Evolutionary conservation across 805 yeast species (phyloP), one percentile per base, ranked within the genome.

Genomic region (Candida vartiovaarae): DNA sequence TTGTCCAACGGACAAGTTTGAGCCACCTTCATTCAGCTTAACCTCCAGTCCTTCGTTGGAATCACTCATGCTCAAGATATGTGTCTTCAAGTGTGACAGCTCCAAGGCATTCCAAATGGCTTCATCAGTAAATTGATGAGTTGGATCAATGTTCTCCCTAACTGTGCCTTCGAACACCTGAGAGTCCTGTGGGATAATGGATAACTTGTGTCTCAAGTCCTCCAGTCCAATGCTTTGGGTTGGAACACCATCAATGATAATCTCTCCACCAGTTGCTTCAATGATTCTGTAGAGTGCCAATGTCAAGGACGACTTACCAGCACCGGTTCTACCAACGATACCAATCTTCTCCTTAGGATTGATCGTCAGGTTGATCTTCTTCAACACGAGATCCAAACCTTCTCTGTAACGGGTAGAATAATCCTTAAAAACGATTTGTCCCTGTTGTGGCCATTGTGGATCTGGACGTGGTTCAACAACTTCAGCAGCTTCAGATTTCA

Each of bases 321-420:
- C 97, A 50, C 98, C 98, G 0, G 98, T 90, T 60, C 98, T 76
- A 26, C 98, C 98, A 44, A 91, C 97, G 63, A 90, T 89, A 49
- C 98, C 98, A 58, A 90, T 72, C 63, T 91, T 91, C 61, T 91
- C 97, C 45, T 75, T 69, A 1, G 90, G 78, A 39, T 78, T 72
- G 54, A 91, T 78, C 9, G 74, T 65, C 25, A 91, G 58, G 45
- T 68, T 72, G 54, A 91, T 75, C 45, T 80, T 68, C 54, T 80
- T 84, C 64, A 91, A 70, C 4, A 87, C 93, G 20, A 84, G 73
- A 40, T 86, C 95, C 50, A 91, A 71, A 46, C 82, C 89, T 10
- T 80, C 77, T 62, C 96, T 79, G 60, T 91, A 91, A 46, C 86
- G 75, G 4, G 96, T 80, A n/a, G 88, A 78, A 61, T 88, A 91